Conservation (phyloP, 2,329 filamentous ascomycete species). For the Ophiosphaerella narmari region DNA sequence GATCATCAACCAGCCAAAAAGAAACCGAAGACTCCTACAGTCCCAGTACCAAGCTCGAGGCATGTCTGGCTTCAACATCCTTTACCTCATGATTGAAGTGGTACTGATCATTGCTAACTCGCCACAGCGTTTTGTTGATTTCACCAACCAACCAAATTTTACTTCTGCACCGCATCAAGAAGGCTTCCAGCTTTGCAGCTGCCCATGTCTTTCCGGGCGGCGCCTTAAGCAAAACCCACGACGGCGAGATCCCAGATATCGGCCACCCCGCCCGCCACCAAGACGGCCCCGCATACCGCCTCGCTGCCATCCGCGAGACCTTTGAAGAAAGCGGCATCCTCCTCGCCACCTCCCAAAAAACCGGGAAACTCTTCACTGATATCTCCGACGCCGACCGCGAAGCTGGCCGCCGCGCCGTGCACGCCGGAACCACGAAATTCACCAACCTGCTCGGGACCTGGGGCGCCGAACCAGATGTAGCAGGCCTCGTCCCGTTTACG, state of each 20-base stretch:
- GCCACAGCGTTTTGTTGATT: slow-evolving; percentile 74
- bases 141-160: slow-evolving; percentile 87
- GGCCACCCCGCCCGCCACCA: slow-evolving; percentile 64
- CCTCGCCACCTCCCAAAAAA: slow-evolving; percentile 62
- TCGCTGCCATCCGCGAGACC: slow-evolving; percentile 84
- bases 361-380: slow-evolving; percentile 61
- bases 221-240: slow-evolving; percentile 76
- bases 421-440: slow-evolving; percentile 69
- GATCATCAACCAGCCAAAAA: slow-evolving; percentile 38
- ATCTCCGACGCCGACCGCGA: slow-evolving; percentile 66
- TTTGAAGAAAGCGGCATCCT: slow-evolving; percentile 95
- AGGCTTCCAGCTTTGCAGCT: slow-evolving; percentile 81
- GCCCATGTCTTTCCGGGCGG: slow-evolving; percentile 97
- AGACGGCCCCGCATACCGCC: slow-evolving; percentile 75
- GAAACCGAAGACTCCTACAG: slow-evolving; percentile 43
- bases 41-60: slow-evolving; percentile 69
- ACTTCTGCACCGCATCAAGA: slow-evolving; percentile 82
- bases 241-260: slow-evolving; percentile 63
- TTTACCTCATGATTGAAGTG: too few relatives aligned
- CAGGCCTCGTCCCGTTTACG: slow-evolving; percentile 78
- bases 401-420: slow-evolving; percentile 69
- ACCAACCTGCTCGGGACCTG: slow-evolving; percentile 64
- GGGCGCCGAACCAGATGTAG: slow-evolving; percentile 67
- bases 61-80: slow-evolving; percentile 30
- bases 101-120: not conserved